Percentiles rank a stretch among this genome's conserved stretches.
Conservation (phyloP, 2,329 filamentous ascomycete genomes). For the Colletotrichum falcatum region DNA sequence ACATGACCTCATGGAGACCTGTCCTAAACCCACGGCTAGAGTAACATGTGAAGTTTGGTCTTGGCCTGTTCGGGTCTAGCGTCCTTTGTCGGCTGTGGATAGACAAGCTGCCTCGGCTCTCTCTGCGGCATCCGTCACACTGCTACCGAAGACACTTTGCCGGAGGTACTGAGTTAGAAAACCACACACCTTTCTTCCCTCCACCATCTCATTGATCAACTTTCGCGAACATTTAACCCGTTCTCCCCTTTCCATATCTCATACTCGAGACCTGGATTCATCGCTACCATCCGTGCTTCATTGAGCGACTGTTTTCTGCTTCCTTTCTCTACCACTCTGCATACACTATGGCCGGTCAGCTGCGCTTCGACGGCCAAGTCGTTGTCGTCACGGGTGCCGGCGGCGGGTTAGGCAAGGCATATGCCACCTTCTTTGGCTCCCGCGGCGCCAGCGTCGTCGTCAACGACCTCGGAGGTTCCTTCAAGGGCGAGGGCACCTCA, state of each 20-base stretch:
- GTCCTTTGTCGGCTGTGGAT: slow-evolving; percentile 36
- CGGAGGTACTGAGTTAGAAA: slow-evolving; percentile 33
- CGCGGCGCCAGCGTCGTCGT: slow-evolving; percentile 95
- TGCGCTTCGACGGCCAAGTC: slow-evolving; percentile 87
- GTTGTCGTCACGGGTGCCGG: slow-evolving; percentile 86
- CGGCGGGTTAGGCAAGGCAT: slow-evolving; percentile 83
- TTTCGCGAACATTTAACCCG: slow-evolving; percentile 5
- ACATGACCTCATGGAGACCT: slow-evolving; percentile 37
- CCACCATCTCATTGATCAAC: background rate
- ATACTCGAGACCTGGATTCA: background rate
- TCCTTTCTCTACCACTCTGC: background rate
- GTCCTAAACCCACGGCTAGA: slow-evolving; percentile 20
- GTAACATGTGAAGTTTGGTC: slow-evolving; percentile 36
- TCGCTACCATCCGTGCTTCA: background rate
- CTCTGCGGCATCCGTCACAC: slow-evolving; percentile 31
- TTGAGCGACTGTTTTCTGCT: slow-evolving; percentile 13
- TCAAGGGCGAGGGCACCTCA: slow-evolving; percentile 91
- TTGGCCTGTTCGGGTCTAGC: slow-evolving; percentile 34
- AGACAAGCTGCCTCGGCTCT: slow-evolving; percentile 42
- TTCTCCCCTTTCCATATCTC: background rate
- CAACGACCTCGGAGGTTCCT: slow-evolving; percentile 93
- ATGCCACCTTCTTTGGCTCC: slow-evolving; percentile 90
- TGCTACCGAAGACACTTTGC: slow-evolving; percentile 31
- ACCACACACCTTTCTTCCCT: slow-evolving; percentile 14
- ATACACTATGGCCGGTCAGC: slow-evolving; percentile 70